Conservation (phyloP, 163 green algal genomes). For the Scenedesmus sp. region DNA sequence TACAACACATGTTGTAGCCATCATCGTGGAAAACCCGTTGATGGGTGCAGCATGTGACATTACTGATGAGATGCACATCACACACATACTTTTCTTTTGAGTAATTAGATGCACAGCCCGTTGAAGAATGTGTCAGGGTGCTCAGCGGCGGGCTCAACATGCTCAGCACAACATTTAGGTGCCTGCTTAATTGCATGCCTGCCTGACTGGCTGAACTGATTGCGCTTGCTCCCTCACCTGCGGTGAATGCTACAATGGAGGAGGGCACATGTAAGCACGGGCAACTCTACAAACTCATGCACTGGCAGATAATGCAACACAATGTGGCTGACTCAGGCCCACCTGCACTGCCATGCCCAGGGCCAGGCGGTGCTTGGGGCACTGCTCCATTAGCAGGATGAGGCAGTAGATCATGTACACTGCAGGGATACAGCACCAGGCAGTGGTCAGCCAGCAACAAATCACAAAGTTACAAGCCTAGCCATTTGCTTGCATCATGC, state of each 20-base stretch:
- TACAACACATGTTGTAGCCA: too few species aligned
- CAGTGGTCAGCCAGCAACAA: neutral
- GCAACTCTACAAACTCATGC: neutral
- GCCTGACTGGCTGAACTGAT: too few species aligned
- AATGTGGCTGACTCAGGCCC: neutral
- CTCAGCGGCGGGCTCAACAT: too few species aligned
- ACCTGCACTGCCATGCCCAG: slow-evolving; percentile 9
- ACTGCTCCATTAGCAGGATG: slow-evolving; percentile 22
- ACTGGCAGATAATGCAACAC: neutral
- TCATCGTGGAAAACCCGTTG: too few species aligned
- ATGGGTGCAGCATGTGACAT: too few species aligned
- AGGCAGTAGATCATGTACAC: slow-evolving; percentile 26
- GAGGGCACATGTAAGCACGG: neutral
- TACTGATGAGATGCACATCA: neutral
- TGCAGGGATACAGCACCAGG: neutral
- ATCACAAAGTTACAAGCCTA: too few species aligned
- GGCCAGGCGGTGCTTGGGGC: slow-evolving; percentile 2
- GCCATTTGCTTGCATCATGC: too few species aligned
- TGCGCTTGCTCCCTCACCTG: neutral
- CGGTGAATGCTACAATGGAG: too few species aligned
- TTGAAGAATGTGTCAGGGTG: too few species aligned
- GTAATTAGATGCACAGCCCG: too few species aligned
- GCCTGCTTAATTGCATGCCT: too few species aligned
- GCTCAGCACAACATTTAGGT: neutral
- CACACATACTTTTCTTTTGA: too few species aligned